phyloP scores from a whole-genome alignment of 345 rosid genomes.

The Brassica incana region DNA sequence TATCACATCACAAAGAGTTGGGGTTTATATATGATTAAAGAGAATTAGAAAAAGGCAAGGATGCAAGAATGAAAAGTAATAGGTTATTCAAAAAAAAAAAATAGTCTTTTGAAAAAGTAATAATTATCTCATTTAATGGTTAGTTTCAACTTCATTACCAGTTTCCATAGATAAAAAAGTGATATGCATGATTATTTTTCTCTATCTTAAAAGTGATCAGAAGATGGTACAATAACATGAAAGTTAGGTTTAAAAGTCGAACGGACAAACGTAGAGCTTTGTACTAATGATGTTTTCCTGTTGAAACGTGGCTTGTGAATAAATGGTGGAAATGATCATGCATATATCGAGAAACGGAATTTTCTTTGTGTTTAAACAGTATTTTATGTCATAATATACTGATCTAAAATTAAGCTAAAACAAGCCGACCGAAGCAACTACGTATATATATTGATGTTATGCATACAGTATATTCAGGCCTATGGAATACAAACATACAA shows the following conservation, averaged over 20 bases:
- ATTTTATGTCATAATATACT: background rate
- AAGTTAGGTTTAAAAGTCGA: conserved; percentile 30
- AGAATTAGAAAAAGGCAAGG: background rate
- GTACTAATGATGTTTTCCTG: conserved; percentile 85
- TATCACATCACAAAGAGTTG: conserved; percentile 12
- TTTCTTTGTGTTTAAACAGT: conserved; percentile 9
- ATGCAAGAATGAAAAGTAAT: background rate
- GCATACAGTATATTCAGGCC: background rate
- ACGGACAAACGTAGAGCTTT: conserved; percentile 60
- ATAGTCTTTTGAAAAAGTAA: conserved; percentile 36
- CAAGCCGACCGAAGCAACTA: conserved; percentile 1
- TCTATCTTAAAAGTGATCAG: background rate
- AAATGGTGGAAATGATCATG: conserved; percentile 85
- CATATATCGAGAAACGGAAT: conserved; percentile 65
- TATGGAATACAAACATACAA: conserved; percentile 38
- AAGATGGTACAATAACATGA: conserved; percentile 23
- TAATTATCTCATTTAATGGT: conserved; percentile 58
- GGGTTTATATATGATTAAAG: background rate
- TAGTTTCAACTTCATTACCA: conserved; percentile 34
- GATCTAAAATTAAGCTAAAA: background rate
- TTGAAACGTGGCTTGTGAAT: conserved; percentile 51
- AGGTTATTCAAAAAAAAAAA: too few species aligned
- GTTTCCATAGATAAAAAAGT: background rate
- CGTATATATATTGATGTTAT: background rate
- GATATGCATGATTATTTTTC: conserved; percentile 11